phyloP scores from a whole-genome alignment of 345 rosid species.

The Euphorbia peplus region DNA sequence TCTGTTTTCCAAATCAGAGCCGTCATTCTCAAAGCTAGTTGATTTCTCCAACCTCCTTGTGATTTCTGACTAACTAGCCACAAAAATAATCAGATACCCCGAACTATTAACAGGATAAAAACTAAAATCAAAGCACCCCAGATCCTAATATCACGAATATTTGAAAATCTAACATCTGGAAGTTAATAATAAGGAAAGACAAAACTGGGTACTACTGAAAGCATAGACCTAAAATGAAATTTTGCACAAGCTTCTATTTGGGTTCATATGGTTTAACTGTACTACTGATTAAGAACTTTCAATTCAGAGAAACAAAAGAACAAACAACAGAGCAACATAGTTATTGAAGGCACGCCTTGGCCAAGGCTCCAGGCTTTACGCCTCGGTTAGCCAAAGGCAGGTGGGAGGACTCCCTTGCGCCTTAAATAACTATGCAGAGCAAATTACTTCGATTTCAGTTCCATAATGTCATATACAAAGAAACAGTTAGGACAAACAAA shows the following conservation, averaged over 20 bases:
- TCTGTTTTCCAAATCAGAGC: constrained; percentile 42
- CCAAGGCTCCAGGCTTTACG: too few species aligned
- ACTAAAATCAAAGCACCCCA: constrained; percentile 1
- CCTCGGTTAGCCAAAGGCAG: too few species aligned
- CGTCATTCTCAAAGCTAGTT: constrained; percentile 37
- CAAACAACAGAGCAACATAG: not conserved
- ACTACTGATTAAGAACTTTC: not conserved
- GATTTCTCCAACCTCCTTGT: constrained; percentile 77
- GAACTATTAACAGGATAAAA: constrained; percentile 15
- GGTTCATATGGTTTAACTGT: not conserved
- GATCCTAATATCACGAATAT: not conserved
- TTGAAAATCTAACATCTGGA: not conserved
- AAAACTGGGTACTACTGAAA: not conserved
- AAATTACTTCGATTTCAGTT: too few species aligned
- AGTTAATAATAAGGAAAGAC: not conserved
- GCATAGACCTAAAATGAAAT: not conserved
- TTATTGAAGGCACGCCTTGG: too few species aligned
- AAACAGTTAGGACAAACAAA: not conserved
- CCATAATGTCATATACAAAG: not conserved
- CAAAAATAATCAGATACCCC: constrained; percentile 52
- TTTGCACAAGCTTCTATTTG: not conserved
- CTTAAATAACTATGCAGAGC: too few species aligned
- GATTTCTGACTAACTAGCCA: constrained; percentile 96
- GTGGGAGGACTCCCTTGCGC: too few species aligned
- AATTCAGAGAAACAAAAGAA: not conserved